A percentile compares a stretch with the other conserved stretches of the same genome.
phyloP scores from a whole-genome alignment of 345 rosid species.

The Eucalyptus coolabah region DNA sequence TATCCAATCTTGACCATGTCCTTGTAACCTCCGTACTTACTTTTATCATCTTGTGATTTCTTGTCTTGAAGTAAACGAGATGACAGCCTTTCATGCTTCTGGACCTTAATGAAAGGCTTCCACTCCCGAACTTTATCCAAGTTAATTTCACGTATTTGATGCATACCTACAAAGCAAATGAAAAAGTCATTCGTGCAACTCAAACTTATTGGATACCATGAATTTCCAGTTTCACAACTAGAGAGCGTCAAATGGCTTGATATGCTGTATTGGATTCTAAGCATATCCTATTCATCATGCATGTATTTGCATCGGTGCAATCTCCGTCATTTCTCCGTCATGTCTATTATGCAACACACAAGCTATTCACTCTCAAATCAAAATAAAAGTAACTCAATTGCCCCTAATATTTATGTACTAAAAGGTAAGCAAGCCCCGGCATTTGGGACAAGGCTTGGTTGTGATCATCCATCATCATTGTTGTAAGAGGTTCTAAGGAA shows the following conservation, averaged over 20 bases:
- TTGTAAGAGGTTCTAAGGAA: background rate
- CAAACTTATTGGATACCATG: background rate
- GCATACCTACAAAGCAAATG: constrained; percentile 36
- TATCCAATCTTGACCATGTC: constrained; percentile 60
- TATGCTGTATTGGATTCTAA: background rate
- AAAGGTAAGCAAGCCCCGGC: background rate
- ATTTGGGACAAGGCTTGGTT: background rate
- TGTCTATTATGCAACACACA: background rate
- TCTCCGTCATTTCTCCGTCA: background rate
- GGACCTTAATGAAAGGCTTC: constrained; percentile 67
- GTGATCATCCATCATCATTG: background rate
- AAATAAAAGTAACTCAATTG: background rate
- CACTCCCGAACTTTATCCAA: constrained; percentile 90
- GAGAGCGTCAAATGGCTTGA: background rate
- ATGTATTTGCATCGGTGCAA: background rate
- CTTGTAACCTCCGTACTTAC: constrained; percentile 15
- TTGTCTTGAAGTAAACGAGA: constrained; percentile 35
- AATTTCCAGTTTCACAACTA: background rate
- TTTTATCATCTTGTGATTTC: constrained; percentile 25
- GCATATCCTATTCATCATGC: background rate
- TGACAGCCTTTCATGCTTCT: constrained; percentile 36
- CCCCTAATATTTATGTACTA: background rate
- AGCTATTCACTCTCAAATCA: background rate
- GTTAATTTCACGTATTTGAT: constrained; percentile 64
- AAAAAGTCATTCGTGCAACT: background rate